phyloP scores from a whole-genome alignment of 1,284 basidiomycete genomes.

The Trametes polyzona region DNA sequence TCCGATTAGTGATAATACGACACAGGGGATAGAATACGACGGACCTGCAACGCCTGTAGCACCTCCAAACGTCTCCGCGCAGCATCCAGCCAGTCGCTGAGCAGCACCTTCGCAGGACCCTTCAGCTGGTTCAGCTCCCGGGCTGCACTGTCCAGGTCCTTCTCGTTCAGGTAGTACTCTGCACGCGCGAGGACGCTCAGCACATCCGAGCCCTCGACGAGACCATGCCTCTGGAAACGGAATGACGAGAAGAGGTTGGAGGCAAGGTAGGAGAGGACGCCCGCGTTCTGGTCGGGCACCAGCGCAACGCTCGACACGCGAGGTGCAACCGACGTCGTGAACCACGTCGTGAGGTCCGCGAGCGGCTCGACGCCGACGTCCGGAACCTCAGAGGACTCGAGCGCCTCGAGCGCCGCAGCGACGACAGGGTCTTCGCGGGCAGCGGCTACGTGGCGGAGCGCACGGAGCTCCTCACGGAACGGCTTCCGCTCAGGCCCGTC shows the following conservation, averaged over 20 bases:
- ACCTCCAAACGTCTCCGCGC: slow-evolving; percentile 90
- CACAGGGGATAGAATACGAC: slow-evolving; percentile 22
- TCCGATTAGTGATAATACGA: slow-evolving; percentile 4
- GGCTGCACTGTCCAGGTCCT: slow-evolving; percentile 91
- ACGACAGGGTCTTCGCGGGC: slow-evolving; percentile 75
- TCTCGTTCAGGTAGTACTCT: slow-evolving; percentile 90
- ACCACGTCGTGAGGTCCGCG: slow-evolving; percentile 89
- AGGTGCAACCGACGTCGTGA: slow-evolving; percentile 83
- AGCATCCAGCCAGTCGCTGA: slow-evolving; percentile 92
- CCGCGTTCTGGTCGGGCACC: slow-evolving; percentile 88
- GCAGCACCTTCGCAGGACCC: slow-evolving; percentile 83
- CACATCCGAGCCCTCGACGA: slow-evolving; percentile 83
- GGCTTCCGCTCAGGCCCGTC: slow-evolving; percentile 68
- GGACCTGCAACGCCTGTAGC: slow-evolving; percentile 88
- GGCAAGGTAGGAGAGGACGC: slow-evolving; percentile 87
- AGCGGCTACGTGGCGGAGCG: slow-evolving; percentile 75
- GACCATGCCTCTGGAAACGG: slow-evolving; percentile 77
- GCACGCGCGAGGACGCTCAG: slow-evolving; percentile 87
- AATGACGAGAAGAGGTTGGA: slow-evolving; percentile 79
- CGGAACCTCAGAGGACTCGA: slow-evolving; percentile 78
- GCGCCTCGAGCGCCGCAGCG: slow-evolving; percentile 66
- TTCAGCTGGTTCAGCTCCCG: slow-evolving; percentile 91
- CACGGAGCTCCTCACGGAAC: slow-evolving; percentile 89
- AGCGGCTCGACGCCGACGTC: slow-evolving; percentile 91
- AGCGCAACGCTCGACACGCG: slow-evolving; percentile 87